Base-by-base conservation (phyloP, 116 monocot genomes). In the Thalassia testudinum region DNA sequence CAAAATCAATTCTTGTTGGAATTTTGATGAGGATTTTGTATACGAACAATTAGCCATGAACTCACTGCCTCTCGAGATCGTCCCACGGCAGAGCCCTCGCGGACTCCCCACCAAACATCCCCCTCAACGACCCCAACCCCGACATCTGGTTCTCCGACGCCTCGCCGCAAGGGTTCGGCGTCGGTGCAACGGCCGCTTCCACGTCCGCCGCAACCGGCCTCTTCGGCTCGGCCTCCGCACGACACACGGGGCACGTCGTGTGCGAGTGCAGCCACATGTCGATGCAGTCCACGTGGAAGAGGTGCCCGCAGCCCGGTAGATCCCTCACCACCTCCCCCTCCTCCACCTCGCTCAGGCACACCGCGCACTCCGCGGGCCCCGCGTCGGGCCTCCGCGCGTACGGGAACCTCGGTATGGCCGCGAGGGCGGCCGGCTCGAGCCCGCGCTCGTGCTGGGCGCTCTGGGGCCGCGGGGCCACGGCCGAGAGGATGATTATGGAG, bases 241-340 rank as follows among this genome's bases (percentile, higher is more conserved):
- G 59, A 54, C 71, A 71, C 10, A 66, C 12, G 0, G 72, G 72
- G 49, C 66, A 72, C 17, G 61, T 72, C 15, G 54, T 18, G 34
- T 72, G 37, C 6, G 60, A 55, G 17, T 42, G 1, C 25, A 72
- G 38, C 72, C 72, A 72, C 65, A 56, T 60, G 26, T 66, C 72
- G 42, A 72, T 50, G 49, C 72, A 72, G 4, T 56, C 65, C 6
- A 52, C 27, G 50, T 72, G 72, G 43, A 72, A 72, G 21, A 54
- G 18, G 56, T 72, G 72, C 7, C 61, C 17, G 50, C 72, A 72
- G 19, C 21, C 29, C 10, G 59, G 59, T n/a, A n/a, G n/a, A n/a
- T n/a, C n/a, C n/a, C n/a, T n/a, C n/a, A n/a, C n/a, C n/a, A n/a
- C n/a, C n/a, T n/a, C n/a, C n/a, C n/a, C n/a, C n/a, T n/a, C n/a